These are phyloP conservation scores for Lachancea lanzarotensis DNA, from an alignment of 805 yeast genomes.

Conservation along the genomic window DNA sequence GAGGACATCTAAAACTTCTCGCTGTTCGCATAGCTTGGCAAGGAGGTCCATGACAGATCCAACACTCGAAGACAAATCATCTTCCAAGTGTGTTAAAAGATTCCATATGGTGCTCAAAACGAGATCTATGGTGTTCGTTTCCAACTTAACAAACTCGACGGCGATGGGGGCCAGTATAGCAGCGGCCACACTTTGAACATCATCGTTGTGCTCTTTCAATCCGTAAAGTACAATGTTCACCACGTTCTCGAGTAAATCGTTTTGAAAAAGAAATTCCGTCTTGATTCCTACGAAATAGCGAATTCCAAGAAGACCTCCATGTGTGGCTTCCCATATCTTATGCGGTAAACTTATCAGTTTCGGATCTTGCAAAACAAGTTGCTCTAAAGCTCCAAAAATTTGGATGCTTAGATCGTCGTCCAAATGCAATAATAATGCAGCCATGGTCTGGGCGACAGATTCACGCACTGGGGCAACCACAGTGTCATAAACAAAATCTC, in stretches of 20 bases:
- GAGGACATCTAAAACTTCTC: constrained; percentile 67
- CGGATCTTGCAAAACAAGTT: constrained; percentile 60
- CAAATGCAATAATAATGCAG: constrained; percentile 77
- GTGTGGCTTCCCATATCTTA: constrained; percentile 92
- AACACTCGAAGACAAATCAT: constrained; percentile 89
- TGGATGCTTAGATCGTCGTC: constrained; percentile 46
- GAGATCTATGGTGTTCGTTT: constrained; percentile 40
- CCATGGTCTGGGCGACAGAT: constrained; percentile 90
- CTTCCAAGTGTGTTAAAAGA: constrained; percentile 74
- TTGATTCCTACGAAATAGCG: constrained; percentile 88
- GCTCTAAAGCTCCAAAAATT: constrained; percentile 59
- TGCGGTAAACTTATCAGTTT: constrained; percentile 33
- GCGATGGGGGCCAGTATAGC: constrained; percentile 89
- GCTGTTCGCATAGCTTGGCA: constrained; percentile 78
- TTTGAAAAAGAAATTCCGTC: constrained; percentile 62
- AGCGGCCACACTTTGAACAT: constrained; percentile 95
- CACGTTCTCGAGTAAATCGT: constrained; percentile 56
- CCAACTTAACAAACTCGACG: constrained; percentile 68
- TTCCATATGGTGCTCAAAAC: constrained; percentile 79
- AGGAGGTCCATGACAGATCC: constrained; percentile 94
- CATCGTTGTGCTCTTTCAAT: constrained; percentile 74
- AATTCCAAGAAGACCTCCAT: constrained; percentile 94
- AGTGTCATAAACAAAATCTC: constrained; percentile 94
- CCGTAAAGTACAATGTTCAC: constrained; percentile 85
- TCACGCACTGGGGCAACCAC: constrained; percentile 98